Conservation (phyloP, 2,329 filamentous ascomycete species). For the Acarospora socialis region DNA sequence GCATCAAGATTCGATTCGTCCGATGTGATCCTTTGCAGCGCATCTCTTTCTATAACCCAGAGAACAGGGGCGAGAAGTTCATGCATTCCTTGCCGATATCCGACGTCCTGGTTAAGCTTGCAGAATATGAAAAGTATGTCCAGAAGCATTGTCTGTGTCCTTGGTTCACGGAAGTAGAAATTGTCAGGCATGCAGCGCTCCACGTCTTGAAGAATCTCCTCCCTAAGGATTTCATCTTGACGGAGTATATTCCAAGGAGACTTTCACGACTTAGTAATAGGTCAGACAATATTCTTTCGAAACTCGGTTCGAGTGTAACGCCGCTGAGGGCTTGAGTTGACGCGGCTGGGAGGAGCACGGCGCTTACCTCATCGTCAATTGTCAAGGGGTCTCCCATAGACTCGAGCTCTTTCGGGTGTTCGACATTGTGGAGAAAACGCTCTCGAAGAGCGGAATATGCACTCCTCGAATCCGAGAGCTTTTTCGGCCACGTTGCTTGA, state of each 20-base stretch:
- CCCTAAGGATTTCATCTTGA: constrained; percentile 67
- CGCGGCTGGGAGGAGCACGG: constrained; percentile 4
- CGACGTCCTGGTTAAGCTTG: constrained; percentile 74
- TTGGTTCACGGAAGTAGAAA: constrained; percentile 68
- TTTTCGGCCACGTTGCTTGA: constrained; percentile 51
- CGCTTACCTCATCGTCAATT: constrained; percentile 56
- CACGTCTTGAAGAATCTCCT: constrained; percentile 89
- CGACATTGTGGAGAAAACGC: constrained; percentile 67
- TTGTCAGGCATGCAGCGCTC: constrained; percentile 82
- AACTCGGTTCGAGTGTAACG: constrained; percentile 14
- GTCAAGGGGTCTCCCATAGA: constrained; percentile 69
- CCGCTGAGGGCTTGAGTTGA: constrained; percentile 29
- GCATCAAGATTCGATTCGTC: constrained; percentile 21
- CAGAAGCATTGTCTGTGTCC: constrained; percentile 65
- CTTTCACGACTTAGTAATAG: constrained; percentile 41
- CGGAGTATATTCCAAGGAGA: constrained; percentile 84
- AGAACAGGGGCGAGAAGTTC: constrained; percentile 83
- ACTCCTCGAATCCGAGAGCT: constrained; percentile 52
- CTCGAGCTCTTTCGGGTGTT: constrained; percentile 67
- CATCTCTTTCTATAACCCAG: constrained; percentile 71
- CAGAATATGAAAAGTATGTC: constrained; percentile 91
- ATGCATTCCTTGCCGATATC: constrained; percentile 98
- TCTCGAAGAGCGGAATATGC: constrained; percentile 59
- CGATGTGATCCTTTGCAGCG: constrained; percentile 41
- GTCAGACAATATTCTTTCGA: constrained; percentile 25